These are phyloP conservation scores for Hortiboletus flavorubellus DNA, from an alignment of 768 basidiomycete species.

Conservation along the genomic window DNA sequence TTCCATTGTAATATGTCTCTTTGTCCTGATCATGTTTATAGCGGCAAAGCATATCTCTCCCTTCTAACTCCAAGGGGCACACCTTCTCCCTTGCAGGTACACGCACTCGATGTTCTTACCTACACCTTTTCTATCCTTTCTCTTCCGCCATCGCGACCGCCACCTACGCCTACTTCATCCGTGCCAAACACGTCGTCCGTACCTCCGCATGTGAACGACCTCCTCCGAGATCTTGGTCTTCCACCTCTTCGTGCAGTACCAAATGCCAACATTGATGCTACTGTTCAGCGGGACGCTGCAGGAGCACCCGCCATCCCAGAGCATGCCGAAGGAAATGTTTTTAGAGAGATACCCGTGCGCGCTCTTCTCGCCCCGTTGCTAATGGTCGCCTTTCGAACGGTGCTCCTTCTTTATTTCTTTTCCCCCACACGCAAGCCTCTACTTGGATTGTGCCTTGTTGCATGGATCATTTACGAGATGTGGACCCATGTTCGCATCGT, in stretches of 20 bases:
- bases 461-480: constrained; percentile 73
- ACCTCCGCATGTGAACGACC: constrained; percentile 53
- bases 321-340: constrained; percentile 29
- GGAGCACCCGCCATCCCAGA: constrained; percentile 18
- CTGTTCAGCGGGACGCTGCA: constrained; percentile 15
- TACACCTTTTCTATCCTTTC: constrained; percentile 54
- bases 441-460: constrained; percentile 60
- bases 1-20: not conserved
- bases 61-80: constrained; percentile 41
- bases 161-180: constrained; percentile 27
- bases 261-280: constrained; percentile 21
- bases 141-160: constrained; percentile 43
- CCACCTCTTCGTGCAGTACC: constrained; percentile 44
- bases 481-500: constrained; percentile 63
- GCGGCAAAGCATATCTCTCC: constrained; percentile 47
- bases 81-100: constrained; percentile 58
- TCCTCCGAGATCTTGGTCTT: constrained; percentile 64
- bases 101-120: constrained; percentile 42
- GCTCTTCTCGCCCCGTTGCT: constrained; percentile 64
- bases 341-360: constrained; percentile 61
- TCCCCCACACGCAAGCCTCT: constrained; percentile 71
- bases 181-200: constrained; percentile 25
- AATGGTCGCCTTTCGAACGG: constrained; percentile 65
- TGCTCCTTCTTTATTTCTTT: constrained; percentile 72
- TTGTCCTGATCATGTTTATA: constrained; percentile 12